These are phyloP conservation scores for Hirsutella thompsonii DNA, from an alignment of 2,329 filamentous ascomycete species.

Conservation along the genomic window DNA sequence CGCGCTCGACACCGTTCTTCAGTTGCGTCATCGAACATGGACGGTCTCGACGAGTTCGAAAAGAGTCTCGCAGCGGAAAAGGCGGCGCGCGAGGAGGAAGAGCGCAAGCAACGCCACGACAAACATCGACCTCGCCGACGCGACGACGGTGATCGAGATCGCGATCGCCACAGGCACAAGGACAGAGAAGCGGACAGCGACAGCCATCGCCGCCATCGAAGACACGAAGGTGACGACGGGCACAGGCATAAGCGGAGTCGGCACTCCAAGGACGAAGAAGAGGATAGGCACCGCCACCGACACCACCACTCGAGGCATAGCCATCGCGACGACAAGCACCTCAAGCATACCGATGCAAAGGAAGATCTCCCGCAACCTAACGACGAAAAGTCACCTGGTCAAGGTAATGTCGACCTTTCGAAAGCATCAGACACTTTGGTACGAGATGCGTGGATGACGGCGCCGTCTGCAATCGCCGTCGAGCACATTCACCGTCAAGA, in stretches of 20 bases:
- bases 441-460: constrained; percentile 92
- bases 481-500: constrained; percentile 61
- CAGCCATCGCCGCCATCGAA: constrained; percentile 20
- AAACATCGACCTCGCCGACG: constrained; percentile 28
- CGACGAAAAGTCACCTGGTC: constrained; percentile 26
- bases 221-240: constrained; percentile 25
- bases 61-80: constrained; percentile 58
- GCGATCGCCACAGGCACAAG: constrained; percentile 17
- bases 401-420: constrained; percentile 11
- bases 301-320: constrained; percentile 28
- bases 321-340: constrained; percentile 13
- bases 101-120: constrained; percentile 28
- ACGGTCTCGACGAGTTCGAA: constrained; percentile 61
- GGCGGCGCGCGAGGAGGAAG: constrained; percentile 33
- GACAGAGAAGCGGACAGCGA: constrained; percentile 14
- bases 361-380: constrained; percentile 37
- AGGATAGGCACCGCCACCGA: constrained; percentile 25
- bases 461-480: constrained; percentile 66
- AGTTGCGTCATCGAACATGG: constrained; percentile 22
- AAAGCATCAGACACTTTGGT: constrained; percentile 27
- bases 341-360: constrained; percentile 33
- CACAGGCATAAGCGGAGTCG: constrained; percentile 51
- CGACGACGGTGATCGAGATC: constrained; percentile 18
- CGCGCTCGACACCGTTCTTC: too few relatives aligned
- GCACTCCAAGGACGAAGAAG: constrained; percentile 39